Conservation (phyloP, 1,284 basidiomycete species). For the Cutaneotrichosporon sp. region DNA sequence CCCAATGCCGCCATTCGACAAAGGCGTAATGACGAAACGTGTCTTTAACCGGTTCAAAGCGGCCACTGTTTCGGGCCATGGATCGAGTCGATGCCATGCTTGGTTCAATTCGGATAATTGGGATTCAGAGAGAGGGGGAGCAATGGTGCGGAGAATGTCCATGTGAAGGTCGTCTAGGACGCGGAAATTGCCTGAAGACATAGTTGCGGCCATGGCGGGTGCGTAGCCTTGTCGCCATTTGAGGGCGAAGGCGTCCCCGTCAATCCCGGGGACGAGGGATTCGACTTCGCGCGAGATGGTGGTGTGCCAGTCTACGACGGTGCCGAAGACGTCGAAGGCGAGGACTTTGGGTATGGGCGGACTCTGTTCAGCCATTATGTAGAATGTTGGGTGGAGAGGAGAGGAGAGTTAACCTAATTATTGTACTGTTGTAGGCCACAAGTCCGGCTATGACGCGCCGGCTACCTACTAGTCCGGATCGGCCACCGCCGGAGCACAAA, state of each 20-base stretch:
- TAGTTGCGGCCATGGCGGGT: slow-evolving; percentile 17
- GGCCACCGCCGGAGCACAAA: no score
- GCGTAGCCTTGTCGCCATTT: slow-evolving; percentile 18
- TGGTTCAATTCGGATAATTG: slow-evolving; percentile 16
- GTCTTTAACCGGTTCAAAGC: slow-evolving; percentile 13
- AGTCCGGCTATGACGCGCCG: no score
- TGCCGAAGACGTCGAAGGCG: slow-evolving; percentile 25
- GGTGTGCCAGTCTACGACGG: slow-evolving; percentile 25
- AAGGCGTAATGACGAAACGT: slow-evolving; percentile 16
- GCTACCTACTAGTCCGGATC: no score
- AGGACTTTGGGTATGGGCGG: slow-evolving; percentile 7
- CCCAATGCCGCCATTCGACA: slow-evolving; percentile 21
- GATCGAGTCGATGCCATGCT: slow-evolving; percentile 18
- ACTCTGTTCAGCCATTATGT: background rate
- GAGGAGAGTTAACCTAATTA: no score
- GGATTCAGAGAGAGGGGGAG: slow-evolving; percentile 5
- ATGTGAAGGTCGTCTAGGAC: slow-evolving; percentile 21
- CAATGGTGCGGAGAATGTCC: slow-evolving; percentile 14
- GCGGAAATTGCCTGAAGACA: slow-evolving; percentile 14
- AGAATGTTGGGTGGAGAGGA: no score
- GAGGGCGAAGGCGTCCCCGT: slow-evolving; percentile 19
- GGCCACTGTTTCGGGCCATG: slow-evolving; percentile 18
- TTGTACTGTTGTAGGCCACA: no score
- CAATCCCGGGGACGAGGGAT: slow-evolving; percentile 4
- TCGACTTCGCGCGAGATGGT: slow-evolving; percentile 13